Evolutionary conservation across 441 rosid species (phyloP), one percentile per base, ranked within the genome.

Genomic region (Erodium texanum): DNA sequence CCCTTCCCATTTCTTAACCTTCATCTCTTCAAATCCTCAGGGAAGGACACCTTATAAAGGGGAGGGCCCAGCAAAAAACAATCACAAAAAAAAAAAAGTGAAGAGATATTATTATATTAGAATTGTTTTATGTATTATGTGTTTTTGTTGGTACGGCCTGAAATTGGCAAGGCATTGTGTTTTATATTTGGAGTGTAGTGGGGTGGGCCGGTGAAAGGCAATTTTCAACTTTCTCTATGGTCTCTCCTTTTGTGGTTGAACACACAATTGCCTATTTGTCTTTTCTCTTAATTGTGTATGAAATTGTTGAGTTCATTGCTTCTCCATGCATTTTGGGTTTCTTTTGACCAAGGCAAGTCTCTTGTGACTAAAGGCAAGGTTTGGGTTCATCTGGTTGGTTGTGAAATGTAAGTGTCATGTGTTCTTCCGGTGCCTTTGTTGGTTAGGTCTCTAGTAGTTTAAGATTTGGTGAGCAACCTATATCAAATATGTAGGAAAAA

Each of bases 171-270:
- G 34, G 58, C 16, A 56, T 36, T 72, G 78, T 54, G 62, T 16
- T 64, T 75, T 22, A 76, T 0, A 38, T 38, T 38, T 38, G 45
- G 45, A 38, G 45, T 7, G 70, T 68, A 73, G 74, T 67, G 64
- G 65, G 29, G 67, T 64, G 68, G 85, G 85, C 85, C 82, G 85
- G 82, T 83, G 84, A 75, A 77, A 76, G 69, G 80, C 75, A 72
- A 78, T 64, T 85, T 83, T 85, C 89, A 76, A 80, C 85, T 73
- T 80, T 75, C 78, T 71, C 71, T 74, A 84, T 78, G 74, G 67
- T 45, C 70, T 38, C 45, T 77, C 69, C 69, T 64, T 75, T 29
- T 29, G 34, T 29, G 34, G 34, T 29, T 29, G 34, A 29, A 29
- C 6, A 29, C 34, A 29, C 34, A 0, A 2, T 29, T 29, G 34